Conservation (phyloP, 2,329 filamentous ascomycete species). For the Dactylonectria macrodidyma region DNA sequence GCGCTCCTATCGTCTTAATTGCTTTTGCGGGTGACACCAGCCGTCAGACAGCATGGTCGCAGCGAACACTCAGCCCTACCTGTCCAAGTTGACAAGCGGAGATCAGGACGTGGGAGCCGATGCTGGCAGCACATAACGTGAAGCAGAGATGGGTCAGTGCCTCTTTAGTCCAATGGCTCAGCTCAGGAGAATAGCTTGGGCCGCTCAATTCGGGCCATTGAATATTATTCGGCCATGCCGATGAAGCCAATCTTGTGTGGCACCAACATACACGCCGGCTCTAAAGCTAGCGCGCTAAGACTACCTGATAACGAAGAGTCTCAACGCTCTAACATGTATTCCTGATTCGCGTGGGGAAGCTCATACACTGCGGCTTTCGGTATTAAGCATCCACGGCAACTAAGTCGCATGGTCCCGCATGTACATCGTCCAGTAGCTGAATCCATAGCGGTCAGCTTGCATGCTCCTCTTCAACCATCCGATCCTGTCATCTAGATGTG, state of each 20-base stretch:
- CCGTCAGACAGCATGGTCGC: conserved; percentile 15
- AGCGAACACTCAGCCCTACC: conserved; percentile 30
- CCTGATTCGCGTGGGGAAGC: background rate
- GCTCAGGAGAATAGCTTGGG: background rate
- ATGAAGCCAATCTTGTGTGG: conserved; percentile 9
- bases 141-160: conserved; percentile 17
- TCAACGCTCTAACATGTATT: background rate
- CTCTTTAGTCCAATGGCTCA: conserved; percentile 2
- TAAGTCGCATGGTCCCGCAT: conserved; percentile 2
- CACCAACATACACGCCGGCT: background rate
- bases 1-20: background rate
- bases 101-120: conserved; percentile 23
- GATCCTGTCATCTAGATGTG: background rate
- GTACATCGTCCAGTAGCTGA: background rate
- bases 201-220: conserved; percentile 11
- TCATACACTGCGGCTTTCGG: background rate
- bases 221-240: conserved; percentile 26
- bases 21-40: conserved; percentile 15
- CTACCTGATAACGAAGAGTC: conserved; percentile 7
- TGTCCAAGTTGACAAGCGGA: conserved; percentile 20
- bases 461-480: background rate
- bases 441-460: background rate
- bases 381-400: conserved; percentile 13
- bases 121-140: conserved; percentile 22
- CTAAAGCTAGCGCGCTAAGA: conserved; percentile 5